Base-by-base conservation (phyloP, 2,329 filamentous ascomycete genomes). In the Ophiostoma ulmi region DNA sequence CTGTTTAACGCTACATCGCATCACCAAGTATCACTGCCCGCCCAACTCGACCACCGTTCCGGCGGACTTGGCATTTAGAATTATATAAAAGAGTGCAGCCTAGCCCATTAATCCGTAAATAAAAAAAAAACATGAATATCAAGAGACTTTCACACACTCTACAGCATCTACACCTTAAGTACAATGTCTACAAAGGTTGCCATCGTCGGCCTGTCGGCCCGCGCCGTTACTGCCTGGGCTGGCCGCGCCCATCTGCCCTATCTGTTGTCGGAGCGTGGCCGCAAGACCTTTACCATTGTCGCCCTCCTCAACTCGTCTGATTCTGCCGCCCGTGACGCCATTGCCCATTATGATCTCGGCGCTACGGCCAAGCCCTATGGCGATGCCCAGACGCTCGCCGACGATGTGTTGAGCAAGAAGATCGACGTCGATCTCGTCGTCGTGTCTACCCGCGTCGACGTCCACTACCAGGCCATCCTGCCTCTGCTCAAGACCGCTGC, bases 211-310 rank as follows among this genome's bases (percentile, higher is more conserved):
- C 52, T 58, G 52, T 58, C 74, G 7, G 31, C 72, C n/a, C 67
- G 31, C 31, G 48, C 69, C 31, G 55, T 41, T 44, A 70, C 71
- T 31, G 67, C 65, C 38, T 74, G 73, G 73, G 74, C 70, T 22
- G 22, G 22, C 61, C 26, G 75, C 36, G 86, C 84, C 2, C 88
- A 90, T 74, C 81, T 90, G 0, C 86, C 88, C 0, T 89, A 88
- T 75, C 83, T 90, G 2, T 77, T 82, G 39, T 84, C 84, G 0
- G 77, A 81, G 0, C 78, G 76, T 3, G 81, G 82, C 8, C 80
- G 79, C 20, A 73, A 79, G 1, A 78, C 81, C 14, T 87, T 82
- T 72, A 71, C 80, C 36, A 84, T 88, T 65, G 81, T 84, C 1
- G 86, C 84, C 0, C 78, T 88, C 0, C 80, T 82, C 72, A 87